Conservation (phyloP, 2,329 filamentous ascomycete species). For the Penicillium crustosum region DNA sequence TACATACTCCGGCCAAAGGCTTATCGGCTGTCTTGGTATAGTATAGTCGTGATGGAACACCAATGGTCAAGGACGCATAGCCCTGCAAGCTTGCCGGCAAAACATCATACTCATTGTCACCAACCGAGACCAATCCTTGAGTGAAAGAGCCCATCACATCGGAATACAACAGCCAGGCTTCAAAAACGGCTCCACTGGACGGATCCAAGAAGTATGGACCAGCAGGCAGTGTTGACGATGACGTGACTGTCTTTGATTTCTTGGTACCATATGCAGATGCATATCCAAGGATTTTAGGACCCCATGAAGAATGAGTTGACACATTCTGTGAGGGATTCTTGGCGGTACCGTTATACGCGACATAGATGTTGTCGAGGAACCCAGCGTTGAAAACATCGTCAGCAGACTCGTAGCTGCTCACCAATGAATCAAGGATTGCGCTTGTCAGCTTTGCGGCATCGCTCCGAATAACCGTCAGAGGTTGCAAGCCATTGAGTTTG, state of each 20-base stretch:
- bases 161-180: background rate
- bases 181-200: background rate
- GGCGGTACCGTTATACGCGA: background rate
- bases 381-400: background rate
- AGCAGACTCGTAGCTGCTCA: background rate
- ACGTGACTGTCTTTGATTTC: background rate
- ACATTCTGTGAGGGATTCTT: background rate
- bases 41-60: slow-evolving; percentile 62
- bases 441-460: background rate
- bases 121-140: background rate
- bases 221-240: background rate
- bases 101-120: background rate
- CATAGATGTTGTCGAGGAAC: background rate
- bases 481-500: background rate
- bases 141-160: slow-evolving; percentile 1
- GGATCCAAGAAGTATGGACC: background rate
- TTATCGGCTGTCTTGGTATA: slow-evolving; percentile 43
- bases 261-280: background rate
- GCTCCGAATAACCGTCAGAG: background rate
- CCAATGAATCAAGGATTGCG: background rate
- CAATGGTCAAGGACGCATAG: slow-evolving; percentile 26
- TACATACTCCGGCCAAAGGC: slow-evolving; percentile 55
- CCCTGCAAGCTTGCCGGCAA: background rate
- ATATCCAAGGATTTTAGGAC: background rate
- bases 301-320: background rate